Evolutionary conservation across 768 basidiomycete genomes (phyloP).

Genomic region (Suillus spraguei): DNA sequence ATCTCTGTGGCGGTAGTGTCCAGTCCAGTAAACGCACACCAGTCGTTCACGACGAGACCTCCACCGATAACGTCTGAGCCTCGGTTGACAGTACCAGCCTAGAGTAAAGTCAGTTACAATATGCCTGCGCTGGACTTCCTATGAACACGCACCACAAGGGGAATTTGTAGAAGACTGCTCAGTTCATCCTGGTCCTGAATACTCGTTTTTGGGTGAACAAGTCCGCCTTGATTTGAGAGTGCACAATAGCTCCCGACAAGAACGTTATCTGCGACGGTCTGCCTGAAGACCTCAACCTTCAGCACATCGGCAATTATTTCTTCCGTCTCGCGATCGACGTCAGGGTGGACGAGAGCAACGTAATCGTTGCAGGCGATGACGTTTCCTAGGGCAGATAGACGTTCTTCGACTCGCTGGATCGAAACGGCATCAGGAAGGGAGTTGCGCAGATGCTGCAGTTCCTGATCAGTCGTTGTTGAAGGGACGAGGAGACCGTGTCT

Average conservation of each 20-base stretch:
- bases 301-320: constrained; percentile 99
- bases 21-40: constrained; percentile 98
- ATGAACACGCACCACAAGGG: constrained; percentile 76
- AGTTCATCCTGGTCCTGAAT: constrained; percentile 98
- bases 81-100: constrained; percentile 98
- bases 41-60: constrained; percentile 97
- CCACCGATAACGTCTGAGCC: constrained; percentile 98
- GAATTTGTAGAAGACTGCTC: constrained; percentile 90
- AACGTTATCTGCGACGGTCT: constrained; percentile 96
- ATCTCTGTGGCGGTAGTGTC: constrained; percentile 99
- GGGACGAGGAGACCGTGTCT: constrained; percentile 97
- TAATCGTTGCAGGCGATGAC: constrained; percentile 99
- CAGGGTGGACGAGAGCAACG: constrained; percentile 98
- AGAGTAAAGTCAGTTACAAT: constrained; percentile 13
- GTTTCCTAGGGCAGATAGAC: constrained; percentile 95
- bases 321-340: constrained; percentile 97
- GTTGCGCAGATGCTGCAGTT: constrained; percentile 96
- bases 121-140: not conserved
- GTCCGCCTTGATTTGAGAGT: constrained; percentile 94
- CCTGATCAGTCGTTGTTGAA: constrained; percentile 94
- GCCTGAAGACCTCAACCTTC: constrained; percentile 98
- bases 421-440: constrained; percentile 91
- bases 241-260: constrained; percentile 96
- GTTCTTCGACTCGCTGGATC: constrained; percentile 96
- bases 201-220: constrained; percentile 97